These are phyloP conservation scores for Coemansia sp. DNA, from an alignment of 192 early-diverging fungal species.

Conservation along the genomic window DNA sequence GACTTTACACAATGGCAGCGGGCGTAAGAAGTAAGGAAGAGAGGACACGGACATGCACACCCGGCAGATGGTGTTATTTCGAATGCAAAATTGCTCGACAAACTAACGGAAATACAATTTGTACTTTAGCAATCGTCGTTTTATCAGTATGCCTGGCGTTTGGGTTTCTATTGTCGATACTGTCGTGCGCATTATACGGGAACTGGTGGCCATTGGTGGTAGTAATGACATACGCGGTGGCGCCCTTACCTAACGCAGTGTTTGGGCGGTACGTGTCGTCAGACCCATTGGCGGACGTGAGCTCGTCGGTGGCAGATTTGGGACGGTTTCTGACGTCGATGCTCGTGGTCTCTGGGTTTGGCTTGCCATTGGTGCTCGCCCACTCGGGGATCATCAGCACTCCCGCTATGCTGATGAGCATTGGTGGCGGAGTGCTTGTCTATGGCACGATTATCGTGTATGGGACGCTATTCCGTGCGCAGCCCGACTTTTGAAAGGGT, in stretches of 20 bases:
- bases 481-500: slow-evolving; percentile 26
- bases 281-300: slow-evolving; percentile 66
- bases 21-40: slow-evolving; percentile 21
- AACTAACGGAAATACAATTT: too few relatives aligned
- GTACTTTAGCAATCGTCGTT: slow-evolving; percentile 52
- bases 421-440: slow-evolving; percentile 85
- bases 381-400: slow-evolving; percentile 77
- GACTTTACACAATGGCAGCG: slow-evolving; percentile 15
- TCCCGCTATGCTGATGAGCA: slow-evolving; percentile 87
- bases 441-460: slow-evolving; percentile 81
- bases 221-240: slow-evolving; percentile 88
- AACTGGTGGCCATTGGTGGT: slow-evolving; percentile 97
- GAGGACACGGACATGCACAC: neutral
- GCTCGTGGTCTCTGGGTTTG: slow-evolving; percentile 89
- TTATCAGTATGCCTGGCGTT: slow-evolving; percentile 88
- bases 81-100: neutral
- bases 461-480: slow-evolving; percentile 43
- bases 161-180: slow-evolving; percentile 90
- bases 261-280: slow-evolving; percentile 69
- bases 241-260: slow-evolving; percentile 88
- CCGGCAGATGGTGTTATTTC: neutral
- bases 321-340: slow-evolving; percentile 87
- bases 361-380: slow-evolving; percentile 76
- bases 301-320: slow-evolving; percentile 61
- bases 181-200: slow-evolving; percentile 92